Percentiles rank a stretch among this genome's conserved stretches.
phyloP scores from a whole-genome alignment of 148 eudicot genomes.

The Rhododendron kiyosumense region DNA sequence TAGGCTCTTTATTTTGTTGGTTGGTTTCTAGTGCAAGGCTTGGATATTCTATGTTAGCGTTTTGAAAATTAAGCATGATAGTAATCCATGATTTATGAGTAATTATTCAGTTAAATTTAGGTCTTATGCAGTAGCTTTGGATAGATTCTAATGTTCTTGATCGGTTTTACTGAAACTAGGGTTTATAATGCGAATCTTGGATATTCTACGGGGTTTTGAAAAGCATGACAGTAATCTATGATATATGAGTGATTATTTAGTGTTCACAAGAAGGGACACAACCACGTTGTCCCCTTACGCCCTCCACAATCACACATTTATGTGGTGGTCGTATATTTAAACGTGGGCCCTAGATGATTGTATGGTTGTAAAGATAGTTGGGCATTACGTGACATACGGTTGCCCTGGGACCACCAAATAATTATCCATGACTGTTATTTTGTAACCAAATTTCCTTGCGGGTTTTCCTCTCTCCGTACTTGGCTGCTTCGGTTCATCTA shows the following conservation, averaged over 20 bases:
- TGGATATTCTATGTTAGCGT: neutral
- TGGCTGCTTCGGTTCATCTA: neutral
- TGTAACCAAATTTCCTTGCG: neutral
- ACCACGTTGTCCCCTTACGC: no score
- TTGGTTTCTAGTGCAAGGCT: neutral
- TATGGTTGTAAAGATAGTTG: neutral
- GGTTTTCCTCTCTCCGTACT: neutral
- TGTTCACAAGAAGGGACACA: no score
- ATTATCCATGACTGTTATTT: no score
- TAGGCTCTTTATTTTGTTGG: neutral
- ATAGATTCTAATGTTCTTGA: neutral
- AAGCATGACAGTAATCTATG: neutral
- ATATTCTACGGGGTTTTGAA: neutral
- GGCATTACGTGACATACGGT: no score
- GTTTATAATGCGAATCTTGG: neutral
- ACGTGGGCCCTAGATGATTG: neutral
- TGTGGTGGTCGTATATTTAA: no score
- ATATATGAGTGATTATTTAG: neutral
- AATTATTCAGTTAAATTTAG: no score
- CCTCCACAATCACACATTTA: neutral
- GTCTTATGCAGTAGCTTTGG: no score
- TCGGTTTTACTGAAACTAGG: neutral
- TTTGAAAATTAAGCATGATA: no score
- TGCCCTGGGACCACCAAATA: neutral
- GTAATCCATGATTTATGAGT: no score